These are phyloP conservation scores for Grigorovia transvaalensis DNA, from an alignment of 805 yeast species.

Conservation along the genomic window DNA sequence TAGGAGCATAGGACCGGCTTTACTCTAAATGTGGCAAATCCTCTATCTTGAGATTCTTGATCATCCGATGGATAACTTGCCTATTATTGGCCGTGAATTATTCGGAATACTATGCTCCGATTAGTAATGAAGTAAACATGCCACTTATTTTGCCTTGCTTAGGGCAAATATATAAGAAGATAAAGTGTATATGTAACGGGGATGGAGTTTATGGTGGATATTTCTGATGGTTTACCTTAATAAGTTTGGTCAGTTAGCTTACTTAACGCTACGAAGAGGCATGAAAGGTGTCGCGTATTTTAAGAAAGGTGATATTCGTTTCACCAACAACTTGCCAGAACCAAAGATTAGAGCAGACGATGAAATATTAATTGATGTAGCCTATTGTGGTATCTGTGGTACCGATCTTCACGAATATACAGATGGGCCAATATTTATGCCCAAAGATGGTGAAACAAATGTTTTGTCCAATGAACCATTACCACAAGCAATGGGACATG, in stretches of 20 bases:
- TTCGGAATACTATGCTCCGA: background rate
- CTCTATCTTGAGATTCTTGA: no score
- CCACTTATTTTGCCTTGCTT: background rate
- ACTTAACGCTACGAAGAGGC: background rate
- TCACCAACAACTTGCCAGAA: constrained; percentile 26
- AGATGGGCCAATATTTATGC: constrained; percentile 51
- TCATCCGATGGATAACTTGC: no score
- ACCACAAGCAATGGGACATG: constrained; percentile 46
- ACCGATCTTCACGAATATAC: constrained; percentile 47
- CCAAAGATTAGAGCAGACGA: constrained; percentile 29
- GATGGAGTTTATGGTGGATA: no score
- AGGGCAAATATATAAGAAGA: background rate
- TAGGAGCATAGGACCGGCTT: no score
- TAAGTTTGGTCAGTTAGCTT: no score
- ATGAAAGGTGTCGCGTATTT: constrained; percentile 41
- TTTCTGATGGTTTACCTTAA: no score
- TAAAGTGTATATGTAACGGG: background rate
- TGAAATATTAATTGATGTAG: constrained; percentile 34
- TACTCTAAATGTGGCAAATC: no score
- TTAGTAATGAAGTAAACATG: background rate
- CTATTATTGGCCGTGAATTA: no score
- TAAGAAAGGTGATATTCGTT: constrained; percentile 36
- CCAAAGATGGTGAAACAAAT: constrained; percentile 29
- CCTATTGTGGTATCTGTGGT: constrained; percentile 53
- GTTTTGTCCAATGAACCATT: constrained; percentile 31